Conservation (phyloP, 768 basidiomycete genomes). For the Heimioporus sp. region DNA sequence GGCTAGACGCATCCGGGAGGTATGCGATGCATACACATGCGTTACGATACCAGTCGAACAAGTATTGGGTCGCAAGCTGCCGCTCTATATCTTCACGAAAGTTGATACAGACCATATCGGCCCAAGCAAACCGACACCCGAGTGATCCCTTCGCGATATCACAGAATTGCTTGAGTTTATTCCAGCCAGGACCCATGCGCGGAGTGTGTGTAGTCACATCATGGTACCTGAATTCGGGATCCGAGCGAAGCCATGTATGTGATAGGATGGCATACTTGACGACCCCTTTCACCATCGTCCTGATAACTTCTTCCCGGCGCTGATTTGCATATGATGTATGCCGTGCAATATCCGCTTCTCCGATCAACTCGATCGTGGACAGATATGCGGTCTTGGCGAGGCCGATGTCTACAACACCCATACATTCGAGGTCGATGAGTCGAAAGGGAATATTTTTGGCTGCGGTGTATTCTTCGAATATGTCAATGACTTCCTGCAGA, state of each 20-base stretch:
- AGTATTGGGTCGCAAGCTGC: not conserved
- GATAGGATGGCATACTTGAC: conserved; percentile 23
- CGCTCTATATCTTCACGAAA: not conserved
- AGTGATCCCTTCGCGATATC: conserved; percentile 10
- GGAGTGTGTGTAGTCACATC: conserved; percentile 4
- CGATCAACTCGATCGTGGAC: conserved; percentile 12
- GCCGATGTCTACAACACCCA: conserved; percentile 11
- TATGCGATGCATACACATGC: conserved; percentile 19
- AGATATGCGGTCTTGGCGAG: conserved; percentile 3
- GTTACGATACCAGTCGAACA: conserved; percentile 21
- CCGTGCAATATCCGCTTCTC: conserved; percentile 17
- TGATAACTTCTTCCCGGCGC: conserved; percentile 20
- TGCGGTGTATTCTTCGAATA: conserved; percentile 10
- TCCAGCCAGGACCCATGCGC: conserved; percentile 7
- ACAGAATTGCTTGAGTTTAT: conserved; percentile 13
- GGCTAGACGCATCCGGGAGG: conserved; percentile 2
- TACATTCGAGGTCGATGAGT: conserved; percentile 13
- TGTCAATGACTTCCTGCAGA: conserved; percentile 14
- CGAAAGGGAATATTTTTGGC: conserved; percentile 13
- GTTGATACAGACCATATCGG: conserved; percentile 16
- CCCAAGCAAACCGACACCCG: conserved; percentile 19
- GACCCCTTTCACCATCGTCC: conserved; percentile 17
- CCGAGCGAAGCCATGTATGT: conserved; percentile 7
- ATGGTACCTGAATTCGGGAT: not conserved
- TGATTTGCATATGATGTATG: conserved; percentile 24